A percentile compares a stretch with the other conserved stretches of the same genome.
These are phyloP conservation scores for Pseudogymnoascus sp. DNA, from an alignment of 2,329 filamentous ascomycete genomes.

Conservation along the genomic window DNA sequence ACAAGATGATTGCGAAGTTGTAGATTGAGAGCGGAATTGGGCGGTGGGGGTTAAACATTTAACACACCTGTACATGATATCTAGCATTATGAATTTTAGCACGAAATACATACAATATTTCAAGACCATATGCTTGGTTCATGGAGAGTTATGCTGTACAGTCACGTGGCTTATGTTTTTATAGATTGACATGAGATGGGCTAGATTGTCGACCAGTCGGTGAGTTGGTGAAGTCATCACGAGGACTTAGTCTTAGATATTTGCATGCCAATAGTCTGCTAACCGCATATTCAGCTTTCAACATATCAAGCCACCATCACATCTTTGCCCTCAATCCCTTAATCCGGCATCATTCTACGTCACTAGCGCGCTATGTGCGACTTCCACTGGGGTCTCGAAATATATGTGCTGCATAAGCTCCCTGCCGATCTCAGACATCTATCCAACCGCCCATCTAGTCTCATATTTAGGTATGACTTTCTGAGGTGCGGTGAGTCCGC, in stretches of 20 bases:
- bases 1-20: conserved; percentile 63
- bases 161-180: neutral
- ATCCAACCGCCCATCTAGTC: neutral
- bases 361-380: neutral
- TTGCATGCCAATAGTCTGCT: neutral
- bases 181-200: neutral
- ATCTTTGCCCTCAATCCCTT: neutral
- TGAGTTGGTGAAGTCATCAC: neutral
- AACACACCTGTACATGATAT: conserved; percentile 6
- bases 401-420: neutral
- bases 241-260: neutral
- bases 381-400: neutral
- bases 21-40: conserved; percentile 29
- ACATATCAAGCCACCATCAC: neutral
- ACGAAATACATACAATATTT: neutral
- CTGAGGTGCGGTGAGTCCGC: neutral
- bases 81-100: conserved; percentile 7
- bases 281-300: neutral
- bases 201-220: neutral
- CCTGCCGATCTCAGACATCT: neutral
- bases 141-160: neutral
- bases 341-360: neutral
- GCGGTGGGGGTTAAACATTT: neutral
- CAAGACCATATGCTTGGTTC: neutral
- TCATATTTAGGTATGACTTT: neutral